Evolutionary conservation across 2,329 filamentous ascomycete species (phyloP).

Genomic region (Arthrinium phaeospermum): DNA sequence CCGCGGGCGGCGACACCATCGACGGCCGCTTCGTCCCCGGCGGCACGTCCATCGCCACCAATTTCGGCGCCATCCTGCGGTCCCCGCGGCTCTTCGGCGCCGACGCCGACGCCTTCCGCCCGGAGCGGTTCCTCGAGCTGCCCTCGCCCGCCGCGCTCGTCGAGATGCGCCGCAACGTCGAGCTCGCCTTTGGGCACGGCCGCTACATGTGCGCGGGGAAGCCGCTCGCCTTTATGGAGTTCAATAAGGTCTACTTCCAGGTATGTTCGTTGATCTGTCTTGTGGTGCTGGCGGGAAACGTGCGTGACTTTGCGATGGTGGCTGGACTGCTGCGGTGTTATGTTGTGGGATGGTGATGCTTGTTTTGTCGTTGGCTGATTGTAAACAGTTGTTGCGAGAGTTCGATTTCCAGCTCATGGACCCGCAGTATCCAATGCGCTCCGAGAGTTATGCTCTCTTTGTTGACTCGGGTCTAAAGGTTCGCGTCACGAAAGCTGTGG

Average conservation of each 20-base stretch:
- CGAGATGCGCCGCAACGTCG: constrained; percentile 42
- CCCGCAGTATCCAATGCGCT: constrained; percentile 28
- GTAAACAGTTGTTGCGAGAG: constrained; percentile 28
- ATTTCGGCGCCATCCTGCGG: constrained; percentile 40
- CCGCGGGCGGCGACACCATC: constrained; percentile 36
- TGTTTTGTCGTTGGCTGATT: neutral
- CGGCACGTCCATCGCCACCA: constrained; percentile 44
- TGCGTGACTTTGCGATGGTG: neutral
- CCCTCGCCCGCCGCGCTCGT: constrained; percentile 37
- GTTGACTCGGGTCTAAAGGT: constrained; percentile 35
- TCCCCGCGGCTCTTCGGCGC: constrained; percentile 39
- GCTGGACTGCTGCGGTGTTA: neutral
- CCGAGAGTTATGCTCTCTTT: constrained; percentile 30
- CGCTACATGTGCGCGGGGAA: constrained; percentile 39
- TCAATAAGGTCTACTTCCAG: constrained; percentile 50
- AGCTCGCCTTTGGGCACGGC: constrained; percentile 47
- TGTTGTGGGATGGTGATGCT: neutral
- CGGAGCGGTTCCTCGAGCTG: constrained; percentile 50
- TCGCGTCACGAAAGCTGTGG: constrained; percentile 30
- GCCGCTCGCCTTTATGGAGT: constrained; percentile 48
- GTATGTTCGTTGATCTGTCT: constrained; percentile 33
- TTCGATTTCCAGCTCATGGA: constrained; percentile 40
- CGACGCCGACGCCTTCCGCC: constrained; percentile 47
- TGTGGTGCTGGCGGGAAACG: no score
- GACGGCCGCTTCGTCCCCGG: constrained; percentile 42